A percentile compares a stretch with the other conserved stretches of the same genome.
Evolutionary conservation across 345 rosid species (phyloP).

Genomic region (Arabidopsis suecica): DNA sequence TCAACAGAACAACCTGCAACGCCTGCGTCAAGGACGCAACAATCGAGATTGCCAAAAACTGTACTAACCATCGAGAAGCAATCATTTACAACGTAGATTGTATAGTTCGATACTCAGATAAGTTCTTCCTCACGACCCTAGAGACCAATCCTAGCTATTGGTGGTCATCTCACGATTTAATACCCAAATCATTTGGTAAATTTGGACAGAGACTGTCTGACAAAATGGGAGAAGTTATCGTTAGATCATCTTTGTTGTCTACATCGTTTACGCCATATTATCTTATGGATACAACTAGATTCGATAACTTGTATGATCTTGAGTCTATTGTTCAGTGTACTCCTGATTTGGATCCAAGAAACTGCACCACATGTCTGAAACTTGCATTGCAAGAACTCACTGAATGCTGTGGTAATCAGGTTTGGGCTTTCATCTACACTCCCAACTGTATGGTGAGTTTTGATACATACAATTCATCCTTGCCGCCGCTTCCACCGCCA

Average conservation of each 20-base stretch:
- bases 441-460: conserved; percentile 34
- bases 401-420: background rate
- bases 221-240: conserved; percentile 34
- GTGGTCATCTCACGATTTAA: background rate
- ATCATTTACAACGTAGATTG: conserved; percentile 49
- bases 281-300: background rate
- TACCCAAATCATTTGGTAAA: conserved; percentile 13
- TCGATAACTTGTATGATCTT: conserved; percentile 27
- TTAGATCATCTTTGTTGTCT: conserved; percentile 2
- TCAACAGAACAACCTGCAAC: conserved; percentile 37
- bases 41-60: background rate
- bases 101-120: conserved; percentile 50
- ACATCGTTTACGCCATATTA: conserved; percentile 18
- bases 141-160: background rate
- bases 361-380: conserved; percentile 31
- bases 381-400: conserved; percentile 32
- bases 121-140: conserved; percentile 10
- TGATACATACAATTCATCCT: background rate
- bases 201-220: conserved; percentile 23
- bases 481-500: conserved; percentile 22
- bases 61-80: conserved; percentile 40
- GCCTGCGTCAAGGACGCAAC: conserved; percentile 44
- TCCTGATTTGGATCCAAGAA: conserved; percentile 11
- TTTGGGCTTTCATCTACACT: conserved; percentile 27
- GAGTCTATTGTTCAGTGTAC: conserved; percentile 42